Conservation (phyloP, 2,329 filamentous ascomycete species). For the Hypomyces rosellus region DNA sequence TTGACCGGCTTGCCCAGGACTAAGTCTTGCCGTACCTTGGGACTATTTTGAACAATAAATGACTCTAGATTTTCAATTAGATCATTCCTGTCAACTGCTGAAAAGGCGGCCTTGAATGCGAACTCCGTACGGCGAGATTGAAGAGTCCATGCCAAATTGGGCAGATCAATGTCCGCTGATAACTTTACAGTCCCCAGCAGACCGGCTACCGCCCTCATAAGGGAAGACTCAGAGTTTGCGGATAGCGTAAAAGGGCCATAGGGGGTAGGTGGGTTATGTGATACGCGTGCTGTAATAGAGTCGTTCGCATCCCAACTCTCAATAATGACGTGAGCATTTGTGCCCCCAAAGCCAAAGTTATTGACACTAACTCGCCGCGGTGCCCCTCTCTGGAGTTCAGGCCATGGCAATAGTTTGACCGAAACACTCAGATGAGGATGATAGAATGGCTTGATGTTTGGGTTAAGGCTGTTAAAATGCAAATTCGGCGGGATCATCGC, state of each 20-base stretch:
- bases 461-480: conserved; percentile 12
- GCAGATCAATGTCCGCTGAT: not conserved
- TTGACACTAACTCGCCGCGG: conserved; percentile 20
- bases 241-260: not conserved
- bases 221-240: not conserved
- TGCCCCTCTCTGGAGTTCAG: conserved; percentile 3
- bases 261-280: no score
- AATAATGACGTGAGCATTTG: conserved; percentile 38
- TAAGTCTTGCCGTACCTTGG: not conserved
- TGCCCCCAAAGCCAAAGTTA: conserved; percentile 35
- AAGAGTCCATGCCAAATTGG: not conserved
- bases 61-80: not conserved
- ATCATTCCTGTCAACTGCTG: not conserved
- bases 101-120: not conserved
- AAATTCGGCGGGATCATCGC: conserved; percentile 19
- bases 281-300: no score
- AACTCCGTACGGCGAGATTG: not conserved
- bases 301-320: conserved; percentile 14
- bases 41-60: not conserved
- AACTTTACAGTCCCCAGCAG: not conserved
- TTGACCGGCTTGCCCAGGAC: not conserved
- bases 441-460: conserved; percentile 8
- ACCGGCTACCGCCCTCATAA: not conserved
- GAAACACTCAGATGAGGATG: conserved; percentile 15
- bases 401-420: conserved; percentile 17